phyloP scores from a whole-genome alignment of 2,329 filamentous ascomycete species.

The Chrysoporthe deuterocubensis region DNA sequence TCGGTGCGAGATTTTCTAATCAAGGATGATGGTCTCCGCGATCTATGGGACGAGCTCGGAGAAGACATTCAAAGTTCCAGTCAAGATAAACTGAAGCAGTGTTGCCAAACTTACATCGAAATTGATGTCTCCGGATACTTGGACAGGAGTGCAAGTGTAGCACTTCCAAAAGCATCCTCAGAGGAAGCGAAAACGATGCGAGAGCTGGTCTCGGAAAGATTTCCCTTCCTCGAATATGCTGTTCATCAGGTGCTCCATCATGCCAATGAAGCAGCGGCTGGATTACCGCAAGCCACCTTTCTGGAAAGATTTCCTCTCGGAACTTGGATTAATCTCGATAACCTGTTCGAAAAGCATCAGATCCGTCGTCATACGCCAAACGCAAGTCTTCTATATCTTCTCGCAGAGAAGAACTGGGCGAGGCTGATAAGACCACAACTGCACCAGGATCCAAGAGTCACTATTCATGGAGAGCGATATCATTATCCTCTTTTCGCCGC shows the following conservation, averaged over 20 bases:
- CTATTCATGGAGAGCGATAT: conserved; percentile 18
- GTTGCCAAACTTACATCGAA: conserved; percentile 19
- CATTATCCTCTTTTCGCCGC: conserved; percentile 28
- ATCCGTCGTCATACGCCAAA: conserved; percentile 17
- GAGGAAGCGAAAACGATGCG: conserved; percentile 15
- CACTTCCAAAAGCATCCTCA: conserved; percentile 4
- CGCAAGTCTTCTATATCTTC: conserved; percentile 19
- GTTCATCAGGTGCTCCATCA: conserved; percentile 1
- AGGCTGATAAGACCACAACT: conserved; percentile 18
- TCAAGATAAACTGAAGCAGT: conserved; percentile 29
- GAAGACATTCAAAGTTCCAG: conserved; percentile 24
- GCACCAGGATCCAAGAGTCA: background rate
- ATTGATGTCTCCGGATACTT: background rate
- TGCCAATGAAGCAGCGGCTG: conserved; percentile 17
- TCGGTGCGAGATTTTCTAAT: conserved; percentile 26
- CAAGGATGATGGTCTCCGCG: conserved; percentile 27
- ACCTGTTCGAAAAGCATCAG: conserved; percentile 7
- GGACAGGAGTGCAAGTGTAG: background rate
- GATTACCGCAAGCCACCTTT: background rate
- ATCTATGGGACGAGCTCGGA: conserved; percentile 26
- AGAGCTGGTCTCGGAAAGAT: background rate
- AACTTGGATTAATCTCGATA: conserved; percentile 11
- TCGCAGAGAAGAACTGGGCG: conserved; percentile 18
- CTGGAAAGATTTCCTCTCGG: conserved; percentile 13
- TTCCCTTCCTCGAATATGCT: conserved; percentile 18